Conservation (phyloP, 2,329 filamentous ascomycete genomes). For the Exophiala sp. region DNA sequence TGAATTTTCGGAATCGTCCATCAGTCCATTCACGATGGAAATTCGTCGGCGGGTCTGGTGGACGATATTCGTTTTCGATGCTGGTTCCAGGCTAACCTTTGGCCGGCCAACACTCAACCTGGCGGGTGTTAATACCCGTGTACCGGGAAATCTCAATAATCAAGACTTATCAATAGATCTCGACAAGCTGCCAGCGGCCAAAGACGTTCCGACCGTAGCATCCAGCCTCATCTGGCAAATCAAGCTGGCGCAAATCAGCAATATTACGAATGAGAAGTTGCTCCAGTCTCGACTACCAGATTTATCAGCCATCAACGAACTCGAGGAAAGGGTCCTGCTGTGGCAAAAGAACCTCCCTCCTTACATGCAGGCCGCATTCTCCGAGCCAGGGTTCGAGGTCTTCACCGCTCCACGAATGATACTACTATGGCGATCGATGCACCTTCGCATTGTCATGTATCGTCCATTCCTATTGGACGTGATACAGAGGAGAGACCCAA, state of each 20-base stretch:
- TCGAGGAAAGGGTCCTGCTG: slow-evolving; percentile 6
- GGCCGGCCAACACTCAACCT: slow-evolving; percentile 41
- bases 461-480: slow-evolving; percentile 26
- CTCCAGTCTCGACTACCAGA: background rate
- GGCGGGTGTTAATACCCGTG: slow-evolving; percentile 2
- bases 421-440: slow-evolving; percentile 27
- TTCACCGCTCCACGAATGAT: slow-evolving; percentile 15
- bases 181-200: slow-evolving; percentile 2
- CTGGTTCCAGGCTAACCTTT: slow-evolving; percentile 49
- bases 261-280: slow-evolving; percentile 3
- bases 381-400: slow-evolving; percentile 22
- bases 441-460: slow-evolving; percentile 28
- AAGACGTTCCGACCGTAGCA: slow-evolving; percentile 1
- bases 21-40: slow-evolving; percentile 40
- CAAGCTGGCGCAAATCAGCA: slow-evolving; percentile 7
- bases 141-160: slow-evolving; percentile 6
- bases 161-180: slow-evolving; percentile 3
- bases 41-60: slow-evolving; percentile 41
- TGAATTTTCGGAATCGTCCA: slow-evolving; percentile 47
- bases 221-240: slow-evolving; percentile 8
- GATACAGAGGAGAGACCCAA: slow-evolving; percentile 14
- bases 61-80: slow-evolving; percentile 46
- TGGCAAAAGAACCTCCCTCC: background rate
- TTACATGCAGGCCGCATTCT: slow-evolving; percentile 3
- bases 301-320: slow-evolving; percentile 12